These are phyloP conservation scores for Lentinus polychrous DNA, from an alignment of 1,284 basidiomycete genomes.

Conservation along the genomic window DNA sequence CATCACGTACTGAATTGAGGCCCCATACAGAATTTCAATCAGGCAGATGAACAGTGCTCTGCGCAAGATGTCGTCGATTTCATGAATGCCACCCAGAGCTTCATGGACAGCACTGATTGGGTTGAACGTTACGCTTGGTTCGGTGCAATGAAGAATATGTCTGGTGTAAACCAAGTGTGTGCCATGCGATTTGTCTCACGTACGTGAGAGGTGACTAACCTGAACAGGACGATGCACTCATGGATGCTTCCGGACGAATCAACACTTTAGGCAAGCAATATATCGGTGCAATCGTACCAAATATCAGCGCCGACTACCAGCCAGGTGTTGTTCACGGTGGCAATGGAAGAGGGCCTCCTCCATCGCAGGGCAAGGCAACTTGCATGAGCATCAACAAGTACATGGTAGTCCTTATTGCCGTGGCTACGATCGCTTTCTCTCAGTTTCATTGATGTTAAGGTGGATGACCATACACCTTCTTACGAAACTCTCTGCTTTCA, in stretches of 20 bases:
- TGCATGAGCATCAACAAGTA: too few species aligned
- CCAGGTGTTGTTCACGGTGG: slow-evolving; percentile 20
- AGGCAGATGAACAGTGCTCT: slow-evolving; percentile 27
- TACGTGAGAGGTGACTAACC: slow-evolving; percentile 4
- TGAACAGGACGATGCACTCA: slow-evolving; percentile 25
- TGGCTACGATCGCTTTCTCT: too few species aligned
- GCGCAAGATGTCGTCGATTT: slow-evolving; percentile 29
- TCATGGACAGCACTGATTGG: slow-evolving; percentile 35
- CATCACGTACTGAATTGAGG: slow-evolving; percentile 9
- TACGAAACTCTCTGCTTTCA: too few species aligned
- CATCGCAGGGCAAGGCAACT: background rate
- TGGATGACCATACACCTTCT: too few species aligned
- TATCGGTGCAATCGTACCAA: slow-evolving; percentile 21
- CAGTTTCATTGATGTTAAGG: too few species aligned
- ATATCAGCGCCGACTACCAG: slow-evolving; percentile 16
- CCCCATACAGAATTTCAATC: slow-evolving; percentile 28
- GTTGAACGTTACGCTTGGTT: slow-evolving; percentile 43
- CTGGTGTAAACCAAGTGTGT: slow-evolving; percentile 25
- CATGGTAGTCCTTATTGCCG: too few species aligned
- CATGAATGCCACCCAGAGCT: slow-evolving; percentile 34
- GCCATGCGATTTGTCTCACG: background rate
- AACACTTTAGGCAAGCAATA: slow-evolving; percentile 27
- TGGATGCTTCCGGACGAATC: slow-evolving; percentile 24
- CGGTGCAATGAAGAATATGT: slow-evolving; percentile 32
- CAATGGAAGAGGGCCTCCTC: slow-evolving; percentile 6